Evolutionary conservation across 2,329 filamentous ascomycete species (phyloP), one percentile per base, ranked within the genome.

Genomic region (Aspergillus sp.): DNA sequence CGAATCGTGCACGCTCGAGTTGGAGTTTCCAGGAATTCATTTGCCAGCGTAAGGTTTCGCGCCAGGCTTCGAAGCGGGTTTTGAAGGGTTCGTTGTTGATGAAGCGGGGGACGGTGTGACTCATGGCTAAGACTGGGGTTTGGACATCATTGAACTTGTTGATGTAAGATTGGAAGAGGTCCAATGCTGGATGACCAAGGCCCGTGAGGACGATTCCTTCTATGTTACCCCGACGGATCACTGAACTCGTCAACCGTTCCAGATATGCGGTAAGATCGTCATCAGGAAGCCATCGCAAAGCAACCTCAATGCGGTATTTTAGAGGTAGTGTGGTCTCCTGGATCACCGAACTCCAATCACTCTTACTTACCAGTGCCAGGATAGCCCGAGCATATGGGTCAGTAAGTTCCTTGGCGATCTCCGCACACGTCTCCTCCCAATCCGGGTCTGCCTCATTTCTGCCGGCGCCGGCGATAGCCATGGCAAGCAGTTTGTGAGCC

Each of bases 1-100:
- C 77, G 63, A 83, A 84, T 30, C 73, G 72, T 2, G 79, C 78
- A 27, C 81, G 77, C 50, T 81, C 73, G 22, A 80, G 69, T 56
- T 82, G 81, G 7, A 81, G 71, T 46, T 78, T 78, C 80, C 80
- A 84, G 7, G 72, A 72, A 56, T 83, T 81, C 67, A 84, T 79
- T 47, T 78, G 75, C 51, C 72, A 68, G 49, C 81, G 76, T 60
- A 84, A 85, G 4, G 74, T 76, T 50, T 82, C 77, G 53, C 78
- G 78, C 81, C 81, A 84, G 52, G 78, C 70, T 42, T 76, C 68
- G 64, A 79, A 83, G 48, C 76, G 76, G 0, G 72, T 53, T 51
- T 79, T 74, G 54, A 75, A 71, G 39, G 76, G 68, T 37, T 59
- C 49, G 52, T 82, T 77, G 53, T 76, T 74, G 50, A 84, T 72